A percentile compares a stretch with the other conserved stretches of the same genome.
Conservation (phyloP, 2,329 filamentous ascomycete genomes). For the Ascochyta pisi region DNA sequence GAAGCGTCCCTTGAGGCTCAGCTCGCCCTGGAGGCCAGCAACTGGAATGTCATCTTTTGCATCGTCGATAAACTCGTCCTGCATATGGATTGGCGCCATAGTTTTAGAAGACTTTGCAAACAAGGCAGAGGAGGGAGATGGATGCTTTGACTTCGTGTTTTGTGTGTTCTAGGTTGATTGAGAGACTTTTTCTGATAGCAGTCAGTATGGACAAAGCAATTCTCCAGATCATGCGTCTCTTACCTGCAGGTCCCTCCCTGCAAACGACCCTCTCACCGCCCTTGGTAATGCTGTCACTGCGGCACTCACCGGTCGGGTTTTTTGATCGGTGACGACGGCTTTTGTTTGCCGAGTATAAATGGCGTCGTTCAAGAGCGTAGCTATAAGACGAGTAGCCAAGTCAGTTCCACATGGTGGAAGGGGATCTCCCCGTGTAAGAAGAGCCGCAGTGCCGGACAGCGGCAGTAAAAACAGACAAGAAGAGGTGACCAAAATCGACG, state of each 20-base stretch:
- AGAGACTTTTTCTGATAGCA: not conserved
- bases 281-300: too few species aligned
- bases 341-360: too few species aligned
- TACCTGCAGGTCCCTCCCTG: not conserved
- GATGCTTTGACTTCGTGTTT: not conserved
- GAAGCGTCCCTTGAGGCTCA: not conserved
- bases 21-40: not conserved
- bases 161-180: not conserved
- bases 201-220: not conserved
- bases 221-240: not conserved
- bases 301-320: too few species aligned
- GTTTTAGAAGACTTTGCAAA: not conserved
- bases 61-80: conserved; percentile 1
- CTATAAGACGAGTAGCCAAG: too few species aligned
- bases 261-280: not conserved
- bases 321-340: too few species aligned
- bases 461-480: not conserved
- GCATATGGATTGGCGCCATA: not conserved
- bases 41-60: not conserved
- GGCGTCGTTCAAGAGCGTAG: too few species aligned
- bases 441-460: too few species aligned
- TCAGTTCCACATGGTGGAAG: too few species aligned
- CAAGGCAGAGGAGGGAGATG: not conserved
- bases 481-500: not conserved
- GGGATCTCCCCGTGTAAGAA: too few species aligned